Base-by-base conservation (phyloP, 371 early-diverging fungal genomes). In the Umbelopsis sp. region DNA sequence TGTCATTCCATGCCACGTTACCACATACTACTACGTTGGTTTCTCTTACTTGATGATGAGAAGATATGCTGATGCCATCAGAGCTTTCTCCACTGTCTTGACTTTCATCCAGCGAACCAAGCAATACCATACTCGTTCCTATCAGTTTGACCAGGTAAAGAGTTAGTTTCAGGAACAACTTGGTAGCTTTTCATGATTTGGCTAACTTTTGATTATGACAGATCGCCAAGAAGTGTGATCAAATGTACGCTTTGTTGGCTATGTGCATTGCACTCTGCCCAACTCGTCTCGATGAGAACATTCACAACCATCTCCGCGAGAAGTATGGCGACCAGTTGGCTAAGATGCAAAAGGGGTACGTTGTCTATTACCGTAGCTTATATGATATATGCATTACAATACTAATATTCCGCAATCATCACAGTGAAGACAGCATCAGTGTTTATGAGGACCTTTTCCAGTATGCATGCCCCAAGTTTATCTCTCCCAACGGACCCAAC, bases 1-100 rank as follows among this genome's bases (percentile, higher is more conserved):
- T 50, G 96, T 97, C 9, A 95, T 95, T 32, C 96, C 95, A 4
- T 96, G 98, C 86, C 96, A 96, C 76, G 95, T 97, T 51, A 95
- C 96, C 22, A 92, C 96, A 16, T 97, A 93, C 86, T 97, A 97
- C 83, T 96, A 97, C 78, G 92, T 96, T 63, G 97, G 97, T 62
- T 97, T 96, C 74, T 92, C 96, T 38, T 97, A 97, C 87, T 89
- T 96, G 94, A 97, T 97, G 98, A 93, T 96, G 92, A 87, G 97
- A 65, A 86, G 98, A 62, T 97, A 96, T 75, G 89, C 96, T 46
- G 98, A 97, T 75, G 98, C 98, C 65, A 94, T 96, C 86, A 92
- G 92, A 77, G 89, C 93, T 24, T 96, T 96, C 84, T 89, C 94
- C 20, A 93, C 94, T 74, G 92, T 96, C 74, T 86, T 96, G 67